Evolutionary conservation across 2,329 filamentous ascomycete genomes (phyloP).

Genomic region (Apiospora aurea): DNA sequence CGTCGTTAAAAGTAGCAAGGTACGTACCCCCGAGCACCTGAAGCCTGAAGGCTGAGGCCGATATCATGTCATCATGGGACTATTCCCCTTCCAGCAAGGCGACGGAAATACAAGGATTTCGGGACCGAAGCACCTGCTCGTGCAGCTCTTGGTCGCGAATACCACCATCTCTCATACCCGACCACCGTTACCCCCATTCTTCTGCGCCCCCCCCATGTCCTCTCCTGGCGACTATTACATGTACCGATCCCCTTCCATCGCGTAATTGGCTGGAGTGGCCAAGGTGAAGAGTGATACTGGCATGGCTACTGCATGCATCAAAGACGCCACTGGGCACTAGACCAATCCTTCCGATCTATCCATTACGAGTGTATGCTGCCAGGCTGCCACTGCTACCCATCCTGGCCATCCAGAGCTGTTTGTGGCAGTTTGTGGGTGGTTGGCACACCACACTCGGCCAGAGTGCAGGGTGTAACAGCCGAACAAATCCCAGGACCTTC

Average conservation of each 20-base stretch:
- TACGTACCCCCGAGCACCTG: background rate
- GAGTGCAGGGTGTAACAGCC: background rate
- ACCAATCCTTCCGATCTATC: slow-evolving; percentile 1
- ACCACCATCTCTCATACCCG: background rate
- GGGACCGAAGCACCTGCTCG: slow-evolving; percentile 2
- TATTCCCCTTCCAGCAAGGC: background rate
- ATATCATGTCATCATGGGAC: background rate
- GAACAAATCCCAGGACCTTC: background rate
- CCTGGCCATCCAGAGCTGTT: background rate
- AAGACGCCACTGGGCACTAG: slow-evolving; percentile 4
- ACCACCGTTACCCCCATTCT: background rate
- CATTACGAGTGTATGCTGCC: slow-evolving; percentile 1
- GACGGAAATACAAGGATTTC: background rate
- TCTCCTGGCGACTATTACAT: background rate
- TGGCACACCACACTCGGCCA: background rate
- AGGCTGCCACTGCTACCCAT: background rate
- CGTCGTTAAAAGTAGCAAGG: slow-evolving; percentile 1
- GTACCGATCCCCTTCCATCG: background rate
- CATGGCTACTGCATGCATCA: slow-evolving; percentile 2
- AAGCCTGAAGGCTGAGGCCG: background rate
- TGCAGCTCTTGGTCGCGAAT: background rate
- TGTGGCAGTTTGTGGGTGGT: background rate
- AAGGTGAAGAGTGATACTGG: background rate
- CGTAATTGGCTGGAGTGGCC: background rate
- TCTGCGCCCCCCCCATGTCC: background rate